Base-by-base conservation (phyloP, 2,329 filamentous ascomycete genomes). In the Sporothrix curviconia region DNA sequence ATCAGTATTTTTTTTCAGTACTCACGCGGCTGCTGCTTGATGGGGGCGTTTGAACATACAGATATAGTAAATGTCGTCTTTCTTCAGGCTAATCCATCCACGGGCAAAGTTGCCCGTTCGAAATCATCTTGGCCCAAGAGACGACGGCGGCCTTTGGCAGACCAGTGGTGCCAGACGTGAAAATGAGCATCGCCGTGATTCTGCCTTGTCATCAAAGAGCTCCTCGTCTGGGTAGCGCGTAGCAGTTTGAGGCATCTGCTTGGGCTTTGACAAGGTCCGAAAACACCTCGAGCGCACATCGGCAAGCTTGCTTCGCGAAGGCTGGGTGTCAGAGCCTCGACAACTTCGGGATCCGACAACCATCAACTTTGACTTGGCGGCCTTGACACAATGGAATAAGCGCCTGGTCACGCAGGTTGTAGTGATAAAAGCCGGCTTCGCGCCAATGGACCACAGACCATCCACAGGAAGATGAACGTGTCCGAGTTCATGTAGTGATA, bases 161-260 rank as follows among this genome's bases (percentile, higher is more conserved):
- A 1, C 90, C 90, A 0, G 90, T 95, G 0, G 90, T 95, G 17
- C 90, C 90, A 30, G 86, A 90, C 0, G 90, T 95, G 69, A 89
- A 95, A 63, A 96, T 92, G 61, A 95, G 78, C 44, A 87, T 77
- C 1, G 82, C 86, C 74, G 90, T 83, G 83, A 79, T 7, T 78
- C 71, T 7, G 74, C 66, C 17, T 74, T 71, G 57, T 78, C 69
- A 15, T 82, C 78, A 49, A 72, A 70, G 59, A 85, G 78, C 46
- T 76, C 71, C 46, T 76, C 70, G 69, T 90, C 81, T 12, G 85
- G 77, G 34, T 80, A 78, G 5, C 87, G 79, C 22, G 77, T 67
- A 1, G 82, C 75, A 1, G 78, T 71, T n/a, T 14, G 75, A 78
- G 1, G 75, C 72, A 34, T 76, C 62, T 19, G 84, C 78, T 51